Evolutionary conservation across 73 alveolate genomes (phyloP).

Genomic region (Symbiodinium pilosum): DNA sequence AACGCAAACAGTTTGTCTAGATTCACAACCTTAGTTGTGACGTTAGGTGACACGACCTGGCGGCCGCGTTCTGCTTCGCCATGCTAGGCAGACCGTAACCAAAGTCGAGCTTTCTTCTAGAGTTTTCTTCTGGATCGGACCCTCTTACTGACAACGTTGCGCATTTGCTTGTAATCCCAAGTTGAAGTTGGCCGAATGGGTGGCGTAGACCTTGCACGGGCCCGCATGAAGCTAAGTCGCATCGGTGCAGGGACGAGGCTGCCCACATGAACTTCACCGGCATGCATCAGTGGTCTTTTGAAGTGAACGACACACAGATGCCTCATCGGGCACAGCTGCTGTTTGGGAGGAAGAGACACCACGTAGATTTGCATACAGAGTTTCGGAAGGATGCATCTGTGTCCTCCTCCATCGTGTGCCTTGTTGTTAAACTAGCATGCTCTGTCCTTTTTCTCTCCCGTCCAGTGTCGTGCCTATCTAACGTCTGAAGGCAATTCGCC

Average conservation of each 20-base stretch:
- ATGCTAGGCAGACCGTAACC: conserved; percentile 5
- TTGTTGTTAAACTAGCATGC: background rate
- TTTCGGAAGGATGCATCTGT: background rate
- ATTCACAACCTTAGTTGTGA: too few species aligned
- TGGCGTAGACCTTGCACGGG: too few species aligned
- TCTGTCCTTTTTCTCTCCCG: too few species aligned
- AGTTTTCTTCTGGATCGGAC: background rate
- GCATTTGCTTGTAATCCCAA: background rate
- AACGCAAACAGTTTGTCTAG: background rate
- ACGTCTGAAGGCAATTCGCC: too few species aligned
- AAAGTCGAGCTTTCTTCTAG: too few species aligned
- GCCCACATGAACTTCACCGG: conserved; percentile 26
- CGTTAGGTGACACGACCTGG: conserved; percentile 9
- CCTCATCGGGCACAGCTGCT: background rate
- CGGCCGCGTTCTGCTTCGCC: background rate
- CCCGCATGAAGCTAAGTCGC: too few species aligned
- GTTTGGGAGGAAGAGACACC: conserved; percentile 4
- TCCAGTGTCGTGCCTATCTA: too few species aligned
- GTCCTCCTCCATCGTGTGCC: background rate
- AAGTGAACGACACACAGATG: background rate
- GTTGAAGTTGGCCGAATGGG: background rate
- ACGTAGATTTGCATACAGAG: background rate
- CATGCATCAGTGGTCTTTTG: conserved; percentile 32
- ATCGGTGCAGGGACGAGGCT: background rate
- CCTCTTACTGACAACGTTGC: background rate